Evolutionary conservation across 345 rosid species (phyloP), one percentile per base, ranked within the genome.

Genomic region (Corymbia maculata): DNA sequence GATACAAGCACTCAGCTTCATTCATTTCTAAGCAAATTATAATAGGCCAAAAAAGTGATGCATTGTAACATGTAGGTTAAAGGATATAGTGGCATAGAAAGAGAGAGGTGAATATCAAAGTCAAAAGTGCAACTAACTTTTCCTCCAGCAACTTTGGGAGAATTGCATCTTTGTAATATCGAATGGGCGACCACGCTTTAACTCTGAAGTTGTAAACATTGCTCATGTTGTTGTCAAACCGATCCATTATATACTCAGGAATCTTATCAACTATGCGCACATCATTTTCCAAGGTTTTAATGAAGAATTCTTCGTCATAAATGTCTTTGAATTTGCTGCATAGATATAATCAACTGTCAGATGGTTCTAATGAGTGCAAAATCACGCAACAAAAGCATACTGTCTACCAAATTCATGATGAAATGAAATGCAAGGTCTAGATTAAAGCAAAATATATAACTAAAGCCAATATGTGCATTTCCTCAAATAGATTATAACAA

Each of bases 201-300:
- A 98, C 94, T 94, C 95, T 95, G 92, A 98, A 98, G 96, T 98
- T 98, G 95, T 92, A 96, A 88, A 97, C 99, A 92, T 98, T 96
- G 89, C 93, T 93, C 96, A 98, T 89, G 88, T 97, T 97, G 89
- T 88, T 86, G 94, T 95, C 98, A 95, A 95, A 98, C 53, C 99
- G 98, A 90, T 97, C 99, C 99, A 97, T 98, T 88, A 97, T 86
- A 86, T 96, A 97, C 82, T 89, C 98, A 86, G 99, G 99, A 93
- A 98, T 95, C 89, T 91, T 91, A 92, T 95, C 92, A 86, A 97
- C 98, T 87, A 98, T 96, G 89, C 92, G 94, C 85, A 98, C 99
- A 53, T 95, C 98, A 93, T 97, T 96, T 88, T 93, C 92, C 93
- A 97, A 95, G 88, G 93, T 79, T 88, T 52, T 92, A 87, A 95